These are phyloP conservation scores for Peronospora farinosa DNA, from an alignment of 352 stramenopile genomes.

Conservation along the genomic window DNA sequence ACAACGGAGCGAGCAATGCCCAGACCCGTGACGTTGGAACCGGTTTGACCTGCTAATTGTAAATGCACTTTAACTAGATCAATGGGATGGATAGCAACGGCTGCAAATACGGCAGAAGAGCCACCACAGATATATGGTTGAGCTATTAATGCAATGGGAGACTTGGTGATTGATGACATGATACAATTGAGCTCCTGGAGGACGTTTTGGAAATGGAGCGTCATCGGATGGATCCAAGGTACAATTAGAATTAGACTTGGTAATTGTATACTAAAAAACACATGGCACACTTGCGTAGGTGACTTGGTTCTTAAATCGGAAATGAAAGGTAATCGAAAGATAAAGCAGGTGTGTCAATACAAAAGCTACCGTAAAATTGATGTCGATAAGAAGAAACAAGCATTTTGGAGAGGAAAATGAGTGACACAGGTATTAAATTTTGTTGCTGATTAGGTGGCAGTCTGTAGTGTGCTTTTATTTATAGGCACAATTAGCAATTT, in stretches of 20 bases:
- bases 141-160: constrained; percentile 44
- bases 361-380: too few relatives aligned
- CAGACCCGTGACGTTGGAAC: constrained; percentile 65
- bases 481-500: background rate
- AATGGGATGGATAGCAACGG: constrained; percentile 85
- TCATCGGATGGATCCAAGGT: background rate
- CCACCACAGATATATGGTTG: constrained; percentile 81
- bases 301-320: constrained; percentile 1
- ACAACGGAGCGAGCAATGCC: constrained; percentile 76
- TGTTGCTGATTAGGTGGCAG: background rate
- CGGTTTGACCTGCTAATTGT: constrained; percentile 78
- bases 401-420: background rate
- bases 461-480: constrained; percentile 1
- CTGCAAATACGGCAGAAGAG: constrained; percentile 63
- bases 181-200: constrained; percentile 8
- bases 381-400: too few relatives aligned
- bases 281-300: constrained; percentile 8
- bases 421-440: background rate
- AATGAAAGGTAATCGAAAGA: constrained; percentile 4
- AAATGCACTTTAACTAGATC: constrained; percentile 89
- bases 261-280: constrained; percentile 3
- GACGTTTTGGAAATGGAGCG: constrained; percentile 29
- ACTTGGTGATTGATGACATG: constrained; percentile 33
- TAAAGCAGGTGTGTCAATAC: background rate
- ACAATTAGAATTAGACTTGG: too few relatives aligned